These are phyloP conservation scores for Chytridium lagenaria DNA, from an alignment of 371 early-diverging fungal genomes.

Conservation along the genomic window DNA sequence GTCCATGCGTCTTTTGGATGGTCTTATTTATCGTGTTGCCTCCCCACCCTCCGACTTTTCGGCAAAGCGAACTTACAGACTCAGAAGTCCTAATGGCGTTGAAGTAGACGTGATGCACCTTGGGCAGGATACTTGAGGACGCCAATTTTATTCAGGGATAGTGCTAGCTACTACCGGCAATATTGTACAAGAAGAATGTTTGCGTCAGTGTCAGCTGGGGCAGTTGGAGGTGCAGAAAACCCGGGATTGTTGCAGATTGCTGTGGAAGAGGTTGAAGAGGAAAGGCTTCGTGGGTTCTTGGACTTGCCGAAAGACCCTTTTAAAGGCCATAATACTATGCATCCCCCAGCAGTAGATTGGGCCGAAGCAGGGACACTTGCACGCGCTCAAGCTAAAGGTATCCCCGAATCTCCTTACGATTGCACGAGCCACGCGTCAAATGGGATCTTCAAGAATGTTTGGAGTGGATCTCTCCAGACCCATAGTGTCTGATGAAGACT, in stretches of 20 bases:
- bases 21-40: background rate
- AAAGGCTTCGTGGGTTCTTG: too few relatives aligned
- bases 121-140: background rate
- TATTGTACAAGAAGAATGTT: background rate
- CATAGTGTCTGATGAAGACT: background rate
- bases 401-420: background rate
- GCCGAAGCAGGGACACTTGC: too few relatives aligned
- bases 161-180: background rate
- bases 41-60: background rate
- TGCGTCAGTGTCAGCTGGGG: too few relatives aligned
- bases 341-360: too few relatives aligned
- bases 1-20: background rate
- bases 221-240: too few relatives aligned
- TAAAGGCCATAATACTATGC: too few relatives aligned
- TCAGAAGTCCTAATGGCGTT: background rate
- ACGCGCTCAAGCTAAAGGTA: too few relatives aligned
- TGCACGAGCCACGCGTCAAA: background rate
- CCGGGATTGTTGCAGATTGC: too few relatives aligned
- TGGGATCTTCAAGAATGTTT: too few relatives aligned
- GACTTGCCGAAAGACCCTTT: too few relatives aligned
- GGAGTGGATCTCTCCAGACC: background rate
- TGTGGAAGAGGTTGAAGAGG: too few relatives aligned
- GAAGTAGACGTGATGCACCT: background rate
- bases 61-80: background rate
- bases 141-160: background rate